phyloP scores from a whole-genome alignment of 345 rosid species.

The Mercurialis annua region DNA sequence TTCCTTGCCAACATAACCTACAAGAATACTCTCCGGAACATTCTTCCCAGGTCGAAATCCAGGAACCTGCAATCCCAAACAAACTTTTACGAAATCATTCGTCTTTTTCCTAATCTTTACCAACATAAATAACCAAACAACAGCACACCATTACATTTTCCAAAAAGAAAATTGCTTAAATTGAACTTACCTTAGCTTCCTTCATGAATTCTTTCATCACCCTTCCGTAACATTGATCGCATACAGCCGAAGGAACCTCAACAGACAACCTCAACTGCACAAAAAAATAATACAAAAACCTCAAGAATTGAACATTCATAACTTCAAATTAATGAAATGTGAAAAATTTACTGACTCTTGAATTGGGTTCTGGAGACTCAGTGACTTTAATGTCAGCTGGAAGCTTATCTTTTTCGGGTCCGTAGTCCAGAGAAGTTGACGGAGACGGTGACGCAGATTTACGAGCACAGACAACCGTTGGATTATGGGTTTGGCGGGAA shows the following conservation, averaged over 20 bases:
- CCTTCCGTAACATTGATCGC: conserved; percentile 73
- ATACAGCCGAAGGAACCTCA: conserved; percentile 63
- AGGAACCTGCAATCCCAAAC: conserved; percentile 48
- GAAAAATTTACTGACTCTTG: conserved; percentile 55
- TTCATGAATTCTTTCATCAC: conserved; percentile 68
- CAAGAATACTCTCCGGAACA: conserved; percentile 72
- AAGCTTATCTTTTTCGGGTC: conserved; percentile 49
- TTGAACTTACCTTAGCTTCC: conserved; percentile 55
- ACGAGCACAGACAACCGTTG: conserved; percentile 13
- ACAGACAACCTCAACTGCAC: conserved; percentile 66
- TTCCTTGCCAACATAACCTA: conserved; percentile 64
- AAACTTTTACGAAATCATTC: not conserved
- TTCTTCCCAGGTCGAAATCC: conserved; percentile 82
- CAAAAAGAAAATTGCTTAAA: not conserved
- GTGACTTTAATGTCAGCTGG: conserved; percentile 64
- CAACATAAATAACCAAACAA: not conserved
- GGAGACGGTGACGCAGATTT: conserved; percentile 38
- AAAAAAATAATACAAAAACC: not conserved
- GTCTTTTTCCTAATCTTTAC: not conserved
- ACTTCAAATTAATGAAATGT: not conserved
- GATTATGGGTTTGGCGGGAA: conserved; percentile 35
- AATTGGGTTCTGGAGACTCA: conserved; percentile 55
- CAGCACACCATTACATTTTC: not conserved
- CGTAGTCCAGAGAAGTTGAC: conserved; percentile 37
- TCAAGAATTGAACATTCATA: not conserved